Evolutionary conservation across 2,329 filamentous ascomycete genomes (phyloP).

Genomic region (Claviceps paspali): DNA sequence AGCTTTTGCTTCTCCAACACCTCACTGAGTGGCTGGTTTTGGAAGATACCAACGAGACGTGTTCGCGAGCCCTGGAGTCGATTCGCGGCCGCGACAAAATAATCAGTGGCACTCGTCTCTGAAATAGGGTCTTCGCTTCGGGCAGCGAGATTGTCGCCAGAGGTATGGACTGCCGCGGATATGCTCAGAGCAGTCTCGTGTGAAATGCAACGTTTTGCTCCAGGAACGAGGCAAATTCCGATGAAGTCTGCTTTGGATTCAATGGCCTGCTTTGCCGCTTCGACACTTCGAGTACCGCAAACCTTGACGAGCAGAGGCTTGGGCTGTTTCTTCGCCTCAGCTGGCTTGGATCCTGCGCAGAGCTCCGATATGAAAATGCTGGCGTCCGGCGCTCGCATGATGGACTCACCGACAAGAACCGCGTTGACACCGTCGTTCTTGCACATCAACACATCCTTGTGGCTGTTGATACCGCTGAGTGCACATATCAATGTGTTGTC

Average conservation of each 20-base stretch:
- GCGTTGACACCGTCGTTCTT: constrained; percentile 82
- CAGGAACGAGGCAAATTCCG: constrained; percentile 79
- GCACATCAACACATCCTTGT: constrained; percentile 78
- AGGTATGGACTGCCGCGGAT: constrained; percentile 62
- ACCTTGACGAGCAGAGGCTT: constrained; percentile 69
- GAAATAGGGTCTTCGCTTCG: constrained; percentile 13
- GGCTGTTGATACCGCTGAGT: constrained; percentile 80
- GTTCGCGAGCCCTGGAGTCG: constrained; percentile 43
- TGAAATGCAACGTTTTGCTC: constrained; percentile 64
- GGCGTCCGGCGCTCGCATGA: constrained; percentile 83
- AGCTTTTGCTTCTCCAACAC: constrained; percentile 63
- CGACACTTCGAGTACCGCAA: constrained; percentile 73
- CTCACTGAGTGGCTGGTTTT: constrained; percentile 73
- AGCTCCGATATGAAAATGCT: constrained; percentile 70
- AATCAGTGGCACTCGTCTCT: constrained; percentile 40
- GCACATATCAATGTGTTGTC: constrained; percentile 81
- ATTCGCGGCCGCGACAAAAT: constrained; percentile 45
- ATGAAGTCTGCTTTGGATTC: constrained; percentile 82
- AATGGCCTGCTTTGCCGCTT: constrained; percentile 66
- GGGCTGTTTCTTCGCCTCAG: constrained; percentile 18
- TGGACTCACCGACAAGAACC: constrained; percentile 83
- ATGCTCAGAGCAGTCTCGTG: constrained; percentile 69
- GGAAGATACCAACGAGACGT: constrained; percentile 84
- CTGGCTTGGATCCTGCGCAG: constrained; percentile 42
- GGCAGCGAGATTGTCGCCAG: constrained; percentile 29